Conservation (phyloP, 345 rosid genomes). For the Acer saccharum region DNA sequence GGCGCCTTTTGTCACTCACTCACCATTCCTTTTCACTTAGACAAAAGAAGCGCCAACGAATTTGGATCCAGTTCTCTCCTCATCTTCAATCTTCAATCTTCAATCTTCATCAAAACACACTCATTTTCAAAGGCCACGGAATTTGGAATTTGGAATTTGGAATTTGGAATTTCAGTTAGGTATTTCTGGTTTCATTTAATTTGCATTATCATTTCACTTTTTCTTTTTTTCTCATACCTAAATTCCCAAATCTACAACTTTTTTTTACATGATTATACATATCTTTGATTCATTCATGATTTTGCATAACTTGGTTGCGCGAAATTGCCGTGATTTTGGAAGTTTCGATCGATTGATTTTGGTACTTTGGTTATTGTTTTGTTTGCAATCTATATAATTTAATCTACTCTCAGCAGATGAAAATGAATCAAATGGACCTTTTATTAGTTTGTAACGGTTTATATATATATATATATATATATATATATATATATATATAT, state of each 20-base stretch:
- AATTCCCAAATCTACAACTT: too few relatives aligned
- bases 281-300: neutral
- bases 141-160: neutral
- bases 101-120: neutral
- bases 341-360: conserved; percentile 13
- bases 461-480: too few relatives aligned
- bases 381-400: neutral
- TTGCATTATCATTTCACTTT: neutral
- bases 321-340: conserved; percentile 4
- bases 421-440: neutral
- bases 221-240: neutral
- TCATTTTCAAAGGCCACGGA: neutral
- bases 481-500: too few relatives aligned
- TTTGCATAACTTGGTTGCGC: neutral
- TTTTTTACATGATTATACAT: neutral
- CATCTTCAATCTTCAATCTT: neutral
- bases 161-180: neutral
- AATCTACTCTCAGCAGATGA: neutral
- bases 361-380: neutral
- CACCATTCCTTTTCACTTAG: neutral
- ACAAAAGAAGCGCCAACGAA: conserved; percentile 51
- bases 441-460: neutral
- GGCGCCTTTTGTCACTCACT: neutral
- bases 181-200: neutral
- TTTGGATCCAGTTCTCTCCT: conserved; percentile 48